Conservation (phyloP, 2,329 filamentous ascomycete genomes). For the Fusarium sp. region DNA sequence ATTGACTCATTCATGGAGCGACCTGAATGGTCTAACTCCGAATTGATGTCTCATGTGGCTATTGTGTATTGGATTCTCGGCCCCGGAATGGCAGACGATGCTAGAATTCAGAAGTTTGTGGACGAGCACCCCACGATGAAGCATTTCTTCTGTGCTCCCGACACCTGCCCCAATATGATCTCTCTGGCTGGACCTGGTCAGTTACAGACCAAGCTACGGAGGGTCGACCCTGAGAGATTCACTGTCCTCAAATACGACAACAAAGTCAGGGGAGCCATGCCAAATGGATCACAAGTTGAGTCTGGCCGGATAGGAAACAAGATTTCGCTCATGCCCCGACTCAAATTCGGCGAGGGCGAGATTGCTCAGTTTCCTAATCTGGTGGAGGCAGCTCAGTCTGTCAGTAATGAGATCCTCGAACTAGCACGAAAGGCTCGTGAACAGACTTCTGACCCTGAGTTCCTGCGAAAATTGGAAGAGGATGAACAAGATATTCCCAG, state of each 20-base stretch:
- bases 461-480: constrained; percentile 59
- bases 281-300: constrained; percentile 46
- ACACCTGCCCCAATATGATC: constrained; percentile 79
- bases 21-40: constrained; percentile 73
- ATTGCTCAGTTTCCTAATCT: constrained; percentile 58
- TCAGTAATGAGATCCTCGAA: constrained; percentile 55
- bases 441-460: constrained; percentile 53
- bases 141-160: constrained; percentile 81
- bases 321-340: constrained; percentile 58
- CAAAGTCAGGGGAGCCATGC: constrained; percentile 36
- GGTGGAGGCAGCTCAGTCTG: constrained; percentile 54
- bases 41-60: constrained; percentile 73
- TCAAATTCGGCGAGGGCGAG: constrained; percentile 56
- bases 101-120: constrained; percentile 75
- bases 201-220: constrained; percentile 73
- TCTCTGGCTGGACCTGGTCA: constrained; percentile 72
- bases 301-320: constrained; percentile 56
- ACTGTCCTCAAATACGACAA: constrained; percentile 74
- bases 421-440: constrained; percentile 61
- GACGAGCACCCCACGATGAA: constrained; percentile 65
- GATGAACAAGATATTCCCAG: constrained; percentile 73
- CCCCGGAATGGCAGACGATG: constrained; percentile 69
- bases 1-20: constrained; percentile 74
- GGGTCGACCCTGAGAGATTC: constrained; percentile 79
- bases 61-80: constrained; percentile 86